Conservation (phyloP, 1,139 yeast genomes). For the Saccharomyces hybrid region DNA sequence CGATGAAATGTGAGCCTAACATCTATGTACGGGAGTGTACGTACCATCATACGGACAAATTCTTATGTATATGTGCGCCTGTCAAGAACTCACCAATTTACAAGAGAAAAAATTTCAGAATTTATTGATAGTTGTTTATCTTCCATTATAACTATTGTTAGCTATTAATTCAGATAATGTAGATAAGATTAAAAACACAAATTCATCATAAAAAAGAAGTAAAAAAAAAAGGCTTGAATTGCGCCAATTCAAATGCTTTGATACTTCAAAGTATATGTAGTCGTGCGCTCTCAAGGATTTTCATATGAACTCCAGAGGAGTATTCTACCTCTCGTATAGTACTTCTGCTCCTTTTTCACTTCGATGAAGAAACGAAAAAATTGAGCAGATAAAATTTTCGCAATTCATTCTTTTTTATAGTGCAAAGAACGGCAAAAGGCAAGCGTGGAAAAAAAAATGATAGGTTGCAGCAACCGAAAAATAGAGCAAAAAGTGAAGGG, state of each 20-base stretch:
- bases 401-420: not conserved
- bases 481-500: not conserved
- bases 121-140: conserved; percentile 1
- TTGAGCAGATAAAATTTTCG: not conserved
- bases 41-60: not conserved
- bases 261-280: not conserved
- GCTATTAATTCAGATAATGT: conserved; percentile 31
- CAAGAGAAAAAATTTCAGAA: not conserved
- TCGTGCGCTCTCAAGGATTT: not conserved
- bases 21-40: not conserved
- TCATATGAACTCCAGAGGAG: not conserved
- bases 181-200: conserved; percentile 27
- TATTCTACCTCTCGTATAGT: not conserved
- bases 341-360: not conserved
- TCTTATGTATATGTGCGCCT: not conserved
- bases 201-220: conserved; percentile 18
- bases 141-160: conserved; percentile 16
- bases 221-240: not conserved
- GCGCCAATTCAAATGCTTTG: not conserved
- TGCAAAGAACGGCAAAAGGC: not conserved
- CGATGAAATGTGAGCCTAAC: conserved; percentile 21
- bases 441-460: not conserved
- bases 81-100: not conserved
- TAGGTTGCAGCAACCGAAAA: not conserved
- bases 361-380: not conserved